phyloP scores from a whole-genome alignment of 225 moss, liverwort and hornwort species.

The Climacium dendroides region DNA sequence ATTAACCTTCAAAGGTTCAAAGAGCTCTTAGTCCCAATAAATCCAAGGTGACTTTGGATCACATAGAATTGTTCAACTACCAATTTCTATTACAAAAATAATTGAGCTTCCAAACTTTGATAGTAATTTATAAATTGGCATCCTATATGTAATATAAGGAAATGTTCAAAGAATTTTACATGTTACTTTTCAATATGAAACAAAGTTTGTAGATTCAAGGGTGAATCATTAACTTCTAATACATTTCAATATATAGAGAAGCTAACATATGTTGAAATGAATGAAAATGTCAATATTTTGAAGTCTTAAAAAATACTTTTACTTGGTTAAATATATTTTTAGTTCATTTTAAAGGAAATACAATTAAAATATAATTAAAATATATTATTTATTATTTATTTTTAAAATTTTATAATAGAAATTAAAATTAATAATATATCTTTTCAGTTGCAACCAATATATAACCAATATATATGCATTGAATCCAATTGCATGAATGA shows the following conservation, averaged over 20 bases:
- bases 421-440: background rate
- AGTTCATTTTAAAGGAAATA: background rate
- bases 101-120: background rate
- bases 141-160: too few species aligned
- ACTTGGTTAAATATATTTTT: background rate
- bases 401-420: background rate
- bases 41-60: background rate
- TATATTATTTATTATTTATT: background rate
- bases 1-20: background rate
- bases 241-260: too few species aligned
- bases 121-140: background rate
- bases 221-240: background rate
- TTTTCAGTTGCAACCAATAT: background rate
- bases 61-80: background rate
- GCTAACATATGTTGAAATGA: background rate
- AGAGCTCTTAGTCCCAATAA: fast-evolving
- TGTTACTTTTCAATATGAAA: background rate
- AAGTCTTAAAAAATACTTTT: too few species aligned
- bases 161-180: background rate
- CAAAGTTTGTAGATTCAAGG: background rate
- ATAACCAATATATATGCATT: background rate
- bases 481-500: background rate
- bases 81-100: too few species aligned
- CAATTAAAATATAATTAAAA: fast-evolving
- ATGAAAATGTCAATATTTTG: background rate